Evolutionary conservation across 2,329 filamentous ascomycete species (phyloP).

Genomic region (Trichophyton schoenleinii): DNA sequence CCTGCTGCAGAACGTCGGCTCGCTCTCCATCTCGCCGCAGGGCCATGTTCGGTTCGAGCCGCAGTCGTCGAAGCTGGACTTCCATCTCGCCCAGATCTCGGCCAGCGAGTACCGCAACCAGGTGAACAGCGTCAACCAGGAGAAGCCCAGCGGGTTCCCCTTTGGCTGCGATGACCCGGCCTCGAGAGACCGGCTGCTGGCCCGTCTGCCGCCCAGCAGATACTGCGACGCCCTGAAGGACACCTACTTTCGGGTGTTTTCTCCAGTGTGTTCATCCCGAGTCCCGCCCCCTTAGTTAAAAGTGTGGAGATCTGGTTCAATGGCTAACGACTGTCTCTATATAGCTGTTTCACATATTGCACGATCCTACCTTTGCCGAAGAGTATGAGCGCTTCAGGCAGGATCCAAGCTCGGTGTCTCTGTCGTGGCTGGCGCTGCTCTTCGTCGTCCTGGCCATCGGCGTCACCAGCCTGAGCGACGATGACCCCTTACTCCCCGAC

Average conservation of each 20-base stretch:
- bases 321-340: not conserved
- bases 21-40: conserved; percentile 21
- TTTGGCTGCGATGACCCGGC: conserved; percentile 18
- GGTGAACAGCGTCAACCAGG: conserved; percentile 19
- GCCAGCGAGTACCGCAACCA: conserved; percentile 19
- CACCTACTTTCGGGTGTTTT: conserved; percentile 28
- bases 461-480: conserved; percentile 26
- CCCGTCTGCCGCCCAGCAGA: conserved; percentile 23
- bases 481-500: conserved; percentile 26
- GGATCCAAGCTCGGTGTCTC: conserved; percentile 24
- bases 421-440: conserved; percentile 29
- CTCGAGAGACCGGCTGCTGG: conserved; percentile 22
- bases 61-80: conserved; percentile 22
- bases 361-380: conserved; percentile 30
- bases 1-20: conserved; percentile 20
- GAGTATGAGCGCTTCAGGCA: conserved; percentile 29
- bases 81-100: conserved; percentile 18
- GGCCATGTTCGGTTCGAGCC: conserved; percentile 28
- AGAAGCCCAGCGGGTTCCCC: conserved; percentile 25
- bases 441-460: conserved; percentile 30
- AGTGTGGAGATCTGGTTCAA: not conserved
- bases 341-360: conserved; percentile 30
- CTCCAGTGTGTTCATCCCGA: conserved; percentile 21
- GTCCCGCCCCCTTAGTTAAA: not conserved
- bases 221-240: conserved; percentile 28